A percentile compares a stretch with the other conserved stretches of the same genome.
These are phyloP conservation scores for Arthrobotrys entomopaga DNA, from an alignment of 2,329 filamentous ascomycete species.

Conservation along the genomic window DNA sequence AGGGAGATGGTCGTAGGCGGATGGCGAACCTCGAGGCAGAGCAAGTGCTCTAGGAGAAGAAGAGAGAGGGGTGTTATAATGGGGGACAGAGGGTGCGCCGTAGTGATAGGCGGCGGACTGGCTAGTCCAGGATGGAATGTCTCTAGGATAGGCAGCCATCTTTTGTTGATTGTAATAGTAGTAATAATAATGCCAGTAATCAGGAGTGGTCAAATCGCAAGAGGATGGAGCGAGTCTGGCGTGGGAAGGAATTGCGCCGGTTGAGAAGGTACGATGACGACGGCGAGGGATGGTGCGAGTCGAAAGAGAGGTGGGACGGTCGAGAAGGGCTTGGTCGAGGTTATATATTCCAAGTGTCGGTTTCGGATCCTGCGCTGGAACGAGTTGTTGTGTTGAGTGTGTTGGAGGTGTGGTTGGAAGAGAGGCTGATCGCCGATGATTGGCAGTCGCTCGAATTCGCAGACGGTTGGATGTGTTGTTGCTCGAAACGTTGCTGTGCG, in stretches of 20 bases:
- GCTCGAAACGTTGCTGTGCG: conserved; percentile 16
- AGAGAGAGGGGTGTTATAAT: conserved; percentile 23
- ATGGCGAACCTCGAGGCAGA: conserved; percentile 31
- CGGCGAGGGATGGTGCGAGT: conserved; percentile 3
- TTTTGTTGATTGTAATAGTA: conserved; percentile 35
- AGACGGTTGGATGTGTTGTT: conserved; percentile 5
- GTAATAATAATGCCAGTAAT: conserved; percentile 25
- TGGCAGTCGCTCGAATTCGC: background rate
- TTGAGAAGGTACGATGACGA: background rate
- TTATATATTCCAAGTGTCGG: background rate
- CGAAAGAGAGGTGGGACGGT: conserved; percentile 25
- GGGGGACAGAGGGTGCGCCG: conserved; percentile 23
- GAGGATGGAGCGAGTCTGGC: conserved; percentile 1
- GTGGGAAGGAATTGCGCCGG: conserved; percentile 49
- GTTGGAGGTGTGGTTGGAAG: conserved; percentile 28
- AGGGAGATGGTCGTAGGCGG: conserved; percentile 35
- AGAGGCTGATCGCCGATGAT: conserved; percentile 35
- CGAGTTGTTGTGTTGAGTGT: conserved; percentile 28
- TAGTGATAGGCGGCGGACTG: conserved; percentile 34
- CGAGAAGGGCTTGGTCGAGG: conserved; percentile 25
- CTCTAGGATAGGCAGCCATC: conserved; percentile 52
- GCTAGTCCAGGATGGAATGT: conserved; percentile 40
- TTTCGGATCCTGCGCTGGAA: background rate
- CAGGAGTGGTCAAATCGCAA: conserved; percentile 20
- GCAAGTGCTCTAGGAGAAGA: conserved; percentile 42